Conservation (phyloP, 2,329 filamentous ascomycete genomes). For the Phialophora expanda region DNA sequence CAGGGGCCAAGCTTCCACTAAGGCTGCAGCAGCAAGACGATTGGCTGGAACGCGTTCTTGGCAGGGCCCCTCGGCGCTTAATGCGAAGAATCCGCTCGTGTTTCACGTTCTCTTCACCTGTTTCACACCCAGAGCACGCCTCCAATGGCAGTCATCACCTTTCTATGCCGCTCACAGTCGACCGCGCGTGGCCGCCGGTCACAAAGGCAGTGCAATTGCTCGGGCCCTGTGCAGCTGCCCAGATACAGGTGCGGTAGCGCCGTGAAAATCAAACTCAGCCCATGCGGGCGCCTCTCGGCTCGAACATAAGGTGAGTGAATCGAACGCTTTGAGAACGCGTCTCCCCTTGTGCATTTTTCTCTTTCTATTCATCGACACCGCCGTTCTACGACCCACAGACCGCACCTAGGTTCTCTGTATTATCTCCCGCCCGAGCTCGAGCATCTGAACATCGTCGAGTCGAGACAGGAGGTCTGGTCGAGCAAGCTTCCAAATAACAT, state of each 20-base stretch:
- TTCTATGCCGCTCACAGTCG: slow-evolving; percentile 1
- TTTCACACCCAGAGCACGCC: slow-evolving; percentile 21
- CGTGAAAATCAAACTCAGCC: background rate
- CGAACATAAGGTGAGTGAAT: slow-evolving; percentile 26
- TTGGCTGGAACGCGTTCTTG: background rate
- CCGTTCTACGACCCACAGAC: background rate
- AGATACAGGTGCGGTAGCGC: slow-evolving; percentile 9
- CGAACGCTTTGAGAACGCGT: background rate
- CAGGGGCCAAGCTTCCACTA: background rate
- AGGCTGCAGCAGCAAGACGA: background rate
- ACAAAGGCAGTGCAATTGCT: slow-evolving; percentile 23
- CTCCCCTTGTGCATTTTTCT: background rate
- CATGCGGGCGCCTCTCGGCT: slow-evolving; percentile 10
- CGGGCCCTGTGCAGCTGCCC: background rate
- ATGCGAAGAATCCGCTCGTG: slow-evolving; percentile 10
- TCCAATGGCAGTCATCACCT: slow-evolving; percentile 30
- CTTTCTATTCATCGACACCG: background rate
- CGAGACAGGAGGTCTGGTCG: background rate
- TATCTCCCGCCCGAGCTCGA: background rate
- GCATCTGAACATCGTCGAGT: background rate
- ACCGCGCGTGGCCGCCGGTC: slow-evolving; percentile 10
- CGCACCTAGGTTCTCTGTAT: background rate
- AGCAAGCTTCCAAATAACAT: background rate
- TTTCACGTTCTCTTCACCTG: slow-evolving; percentile 30
- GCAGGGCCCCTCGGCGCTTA: slow-evolving; percentile 2